Conservation (phyloP, 108 stramenopile genomes). For the Cyclotella kingstonii region DNA sequence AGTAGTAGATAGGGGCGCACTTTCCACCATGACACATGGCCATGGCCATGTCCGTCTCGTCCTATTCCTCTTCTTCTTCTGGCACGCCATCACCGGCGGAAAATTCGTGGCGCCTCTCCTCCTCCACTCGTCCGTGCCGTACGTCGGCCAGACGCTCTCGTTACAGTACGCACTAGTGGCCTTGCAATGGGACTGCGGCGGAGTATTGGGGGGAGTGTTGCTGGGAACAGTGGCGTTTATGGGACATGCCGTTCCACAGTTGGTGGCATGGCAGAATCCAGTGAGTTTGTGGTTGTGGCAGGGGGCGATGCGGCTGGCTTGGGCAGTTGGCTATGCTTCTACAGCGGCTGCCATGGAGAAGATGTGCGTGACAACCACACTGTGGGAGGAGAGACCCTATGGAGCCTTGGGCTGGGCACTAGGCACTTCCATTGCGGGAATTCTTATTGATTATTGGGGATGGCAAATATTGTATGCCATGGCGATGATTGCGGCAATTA, state of each 20-base stretch:
- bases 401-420: conserved; percentile 65
- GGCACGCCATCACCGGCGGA: conserved; percentile 53
- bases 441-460: conserved; percentile 49
- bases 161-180: conserved; percentile 29
- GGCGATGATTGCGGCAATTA: conserved; percentile 13
- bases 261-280: conserved; percentile 5
- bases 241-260: conserved; percentile 39
- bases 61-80: conserved; percentile 42
- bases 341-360: conserved; percentile 58
- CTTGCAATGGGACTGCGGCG: conserved; percentile 19
- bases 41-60: conserved; percentile 52
- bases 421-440: conserved; percentile 40
- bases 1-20: no score
- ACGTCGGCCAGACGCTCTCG: conserved; percentile 50
- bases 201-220: conserved; percentile 31
- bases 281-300: conserved; percentile 36
- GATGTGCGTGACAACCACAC: conserved; percentile 30
- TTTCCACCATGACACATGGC: no score
- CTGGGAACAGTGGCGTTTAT: conserved; percentile 46
- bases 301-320: conserved; percentile 27
- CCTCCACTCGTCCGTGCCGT: conserved; percentile 17
- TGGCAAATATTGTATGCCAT: conserved; percentile 41
- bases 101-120: conserved; percentile 60
- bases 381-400: conserved; percentile 65
- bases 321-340: conserved; percentile 34